Evolutionary conservation across 164 flowering plant genomes (phyloP).

Genomic region (Chimonanthus praecox): DNA sequence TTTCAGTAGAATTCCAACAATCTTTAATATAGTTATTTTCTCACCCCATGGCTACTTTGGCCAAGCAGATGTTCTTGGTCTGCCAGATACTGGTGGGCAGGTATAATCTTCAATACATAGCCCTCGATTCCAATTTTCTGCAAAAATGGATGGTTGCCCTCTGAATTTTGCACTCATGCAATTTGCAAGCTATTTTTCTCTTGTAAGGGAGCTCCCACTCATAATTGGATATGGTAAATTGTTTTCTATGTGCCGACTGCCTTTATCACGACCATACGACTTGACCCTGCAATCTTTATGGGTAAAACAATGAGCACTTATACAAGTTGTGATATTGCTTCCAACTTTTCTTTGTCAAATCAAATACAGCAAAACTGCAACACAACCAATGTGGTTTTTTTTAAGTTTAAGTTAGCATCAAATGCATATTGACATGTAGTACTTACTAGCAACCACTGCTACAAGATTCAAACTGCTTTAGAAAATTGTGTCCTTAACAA

Average conservation of each 20-base stretch:
- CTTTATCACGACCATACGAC: neutral
- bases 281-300: neutral
- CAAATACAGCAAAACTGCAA: neutral
- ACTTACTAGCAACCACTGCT: too few relatives aligned
- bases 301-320: neutral
- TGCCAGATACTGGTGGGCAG: slow-evolving; percentile 99
- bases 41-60: slow-evolving; percentile 95
- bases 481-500: neutral
- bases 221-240: too few relatives aligned
- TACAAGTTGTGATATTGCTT: too few relatives aligned
- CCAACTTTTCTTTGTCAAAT: too few relatives aligned
- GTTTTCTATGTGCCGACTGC: too few relatives aligned
- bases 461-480: neutral
- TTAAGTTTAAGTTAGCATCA: neutral
- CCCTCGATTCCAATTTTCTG: neutral
- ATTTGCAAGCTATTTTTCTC: neutral
- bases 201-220: too few relatives aligned
- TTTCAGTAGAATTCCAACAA: slow-evolving; percentile 63
- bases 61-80: slow-evolving; percentile 85
- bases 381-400: neutral
- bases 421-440: neutral
- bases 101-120: slow-evolving; percentile 21
- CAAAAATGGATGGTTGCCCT: neutral
- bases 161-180: neutral
- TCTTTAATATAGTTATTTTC: slow-evolving; percentile 78